Evolutionary conservation across 2,329 filamentous ascomycete genomes (phyloP).

Genomic region (Chalaropsis thielavioides): DNA sequence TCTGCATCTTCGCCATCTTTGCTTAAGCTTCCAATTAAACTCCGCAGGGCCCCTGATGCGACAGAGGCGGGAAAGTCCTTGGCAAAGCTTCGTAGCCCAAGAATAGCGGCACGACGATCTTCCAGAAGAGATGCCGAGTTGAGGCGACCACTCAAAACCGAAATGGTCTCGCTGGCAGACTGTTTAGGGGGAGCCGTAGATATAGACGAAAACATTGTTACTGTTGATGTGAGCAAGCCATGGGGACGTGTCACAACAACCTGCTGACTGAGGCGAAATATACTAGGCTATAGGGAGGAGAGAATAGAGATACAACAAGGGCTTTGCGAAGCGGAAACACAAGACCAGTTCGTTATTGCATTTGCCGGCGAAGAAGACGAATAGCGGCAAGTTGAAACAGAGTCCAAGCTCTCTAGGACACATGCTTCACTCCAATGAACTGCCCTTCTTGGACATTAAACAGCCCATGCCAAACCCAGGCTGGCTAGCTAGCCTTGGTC

Average conservation of each 20-base stretch:
- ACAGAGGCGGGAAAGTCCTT: conserved; percentile 95
- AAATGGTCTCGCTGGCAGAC: conserved; percentile 89
- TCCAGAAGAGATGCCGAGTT: conserved; percentile 83
- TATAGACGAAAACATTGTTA: conserved; percentile 34
- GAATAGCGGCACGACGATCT: conserved; percentile 82
- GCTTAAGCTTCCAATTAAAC: conserved; percentile 68
- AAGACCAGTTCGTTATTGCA: not conserved
- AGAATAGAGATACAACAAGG: not conserved
- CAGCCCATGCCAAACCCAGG: not conserved
- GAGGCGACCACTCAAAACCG: conserved; percentile 72
- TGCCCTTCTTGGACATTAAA: not conserved
- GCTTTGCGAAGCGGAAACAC: not conserved
- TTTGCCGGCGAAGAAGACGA: not conserved
- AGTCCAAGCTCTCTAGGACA: conserved; percentile 1
- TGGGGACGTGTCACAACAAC: not conserved
- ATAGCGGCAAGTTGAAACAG: conserved; percentile 18
- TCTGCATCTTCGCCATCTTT: conserved; percentile 92
- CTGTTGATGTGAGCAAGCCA: conserved; percentile 32
- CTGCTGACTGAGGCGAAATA: not conserved
- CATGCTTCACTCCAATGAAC: conserved; percentile 1
- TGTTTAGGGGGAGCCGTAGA: conserved; percentile 76
- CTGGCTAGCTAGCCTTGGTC: no score
- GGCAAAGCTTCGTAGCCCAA: conserved; percentile 86
- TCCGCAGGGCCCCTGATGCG: conserved; percentile 78
- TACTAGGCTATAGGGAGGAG: not conserved